Percentiles rank a stretch among this genome's conserved stretches.
Conservation (phyloP, 805 yeast genomes). For the Sporopachydermia lactativora region DNA sequence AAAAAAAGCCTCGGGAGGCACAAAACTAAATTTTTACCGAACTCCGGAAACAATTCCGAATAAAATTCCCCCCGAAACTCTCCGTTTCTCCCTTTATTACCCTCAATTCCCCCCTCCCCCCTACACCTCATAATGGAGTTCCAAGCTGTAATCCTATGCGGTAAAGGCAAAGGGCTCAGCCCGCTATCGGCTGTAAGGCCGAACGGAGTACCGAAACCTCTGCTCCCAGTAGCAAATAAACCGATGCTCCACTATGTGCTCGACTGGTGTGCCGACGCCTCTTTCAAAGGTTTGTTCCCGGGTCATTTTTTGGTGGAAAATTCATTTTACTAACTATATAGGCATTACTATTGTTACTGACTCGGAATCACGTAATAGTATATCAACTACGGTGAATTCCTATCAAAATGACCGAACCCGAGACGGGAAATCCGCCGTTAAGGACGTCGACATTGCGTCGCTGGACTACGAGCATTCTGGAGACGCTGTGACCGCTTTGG, state of each 20-base stretch:
- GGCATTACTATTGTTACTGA: conserved; percentile 49
- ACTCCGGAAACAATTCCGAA: no score
- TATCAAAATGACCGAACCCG: no score
- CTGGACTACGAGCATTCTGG: conserved; percentile 45
- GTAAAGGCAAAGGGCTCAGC: conserved; percentile 56
- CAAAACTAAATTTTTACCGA: no score
- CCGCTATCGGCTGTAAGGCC: conserved; percentile 57
- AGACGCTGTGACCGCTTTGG: conserved; percentile 38
- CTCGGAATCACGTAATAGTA: conserved; percentile 29
- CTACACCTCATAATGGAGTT: conserved; percentile 52
- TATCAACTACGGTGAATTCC: conserved; percentile 32
- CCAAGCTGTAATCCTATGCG: conserved; percentile 85
- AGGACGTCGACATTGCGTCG: no score
- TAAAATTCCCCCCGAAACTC: not conserved
- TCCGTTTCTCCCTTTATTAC: not conserved
- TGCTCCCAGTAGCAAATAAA: conserved; percentile 78
- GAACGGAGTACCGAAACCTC: conserved; percentile 66
- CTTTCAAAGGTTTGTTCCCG: conserved; percentile 34
- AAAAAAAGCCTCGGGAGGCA: no score
- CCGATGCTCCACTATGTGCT: conserved; percentile 81
- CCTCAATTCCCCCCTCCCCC: conserved; percentile 4
- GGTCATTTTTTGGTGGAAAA: conserved; percentile 4
- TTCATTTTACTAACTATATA: conserved; percentile 3
- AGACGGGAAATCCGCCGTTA: no score
- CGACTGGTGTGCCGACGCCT: conserved; percentile 87